These are phyloP conservation scores for Aspergillus sclerotialis DNA, from an alignment of 2,329 filamentous ascomycete species.

Conservation along the genomic window DNA sequence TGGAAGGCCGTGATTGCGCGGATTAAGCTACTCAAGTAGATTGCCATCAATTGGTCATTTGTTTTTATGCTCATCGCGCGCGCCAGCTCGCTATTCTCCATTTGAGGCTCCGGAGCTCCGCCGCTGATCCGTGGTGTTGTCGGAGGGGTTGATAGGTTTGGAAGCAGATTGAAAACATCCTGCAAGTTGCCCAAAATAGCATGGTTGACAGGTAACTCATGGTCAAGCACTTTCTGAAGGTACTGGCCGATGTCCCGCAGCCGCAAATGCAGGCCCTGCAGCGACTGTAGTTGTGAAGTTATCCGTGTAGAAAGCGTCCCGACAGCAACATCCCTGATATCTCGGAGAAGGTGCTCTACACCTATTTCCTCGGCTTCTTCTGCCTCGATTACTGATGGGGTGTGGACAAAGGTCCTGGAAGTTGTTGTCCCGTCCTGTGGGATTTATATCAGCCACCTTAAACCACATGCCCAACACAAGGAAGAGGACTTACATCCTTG, in stretches of 20 bases:
- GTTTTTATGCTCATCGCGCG: conserved; percentile 98
- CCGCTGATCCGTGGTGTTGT: conserved; percentile 54
- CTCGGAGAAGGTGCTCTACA: conserved; percentile 92
- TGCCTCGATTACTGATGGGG: conserved; percentile 94
- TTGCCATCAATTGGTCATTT: conserved; percentile 97
- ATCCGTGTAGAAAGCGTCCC: conserved; percentile 94
- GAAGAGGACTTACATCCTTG: conserved; percentile 76
- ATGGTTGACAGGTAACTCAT: conserved; percentile 90
- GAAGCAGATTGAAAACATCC: conserved; percentile 96
- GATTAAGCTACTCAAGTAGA: conserved; percentile 95
- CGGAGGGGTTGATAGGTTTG: conserved; percentile 82
- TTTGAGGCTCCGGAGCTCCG: conserved; percentile 41
- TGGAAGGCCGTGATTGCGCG: conserved; percentile 98
- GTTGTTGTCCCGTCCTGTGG: conserved; percentile 89
- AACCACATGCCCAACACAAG: not conserved
- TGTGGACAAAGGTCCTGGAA: conserved; percentile 95
- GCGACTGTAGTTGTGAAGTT: conserved; percentile 93
- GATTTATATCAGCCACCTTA: conserved; percentile 3
- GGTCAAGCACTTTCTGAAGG: conserved; percentile 90
- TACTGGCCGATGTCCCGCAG: conserved; percentile 93
- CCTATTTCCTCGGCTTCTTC: conserved; percentile 99
- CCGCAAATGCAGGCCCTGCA: conserved; percentile 90
- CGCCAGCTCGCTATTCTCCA: conserved; percentile 77
- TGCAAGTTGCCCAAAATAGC: conserved; percentile 97
- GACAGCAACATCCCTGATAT: conserved; percentile 96